Conservation (phyloP, 2,329 filamentous ascomycete genomes). For the Alternaria tenuissima region DNA sequence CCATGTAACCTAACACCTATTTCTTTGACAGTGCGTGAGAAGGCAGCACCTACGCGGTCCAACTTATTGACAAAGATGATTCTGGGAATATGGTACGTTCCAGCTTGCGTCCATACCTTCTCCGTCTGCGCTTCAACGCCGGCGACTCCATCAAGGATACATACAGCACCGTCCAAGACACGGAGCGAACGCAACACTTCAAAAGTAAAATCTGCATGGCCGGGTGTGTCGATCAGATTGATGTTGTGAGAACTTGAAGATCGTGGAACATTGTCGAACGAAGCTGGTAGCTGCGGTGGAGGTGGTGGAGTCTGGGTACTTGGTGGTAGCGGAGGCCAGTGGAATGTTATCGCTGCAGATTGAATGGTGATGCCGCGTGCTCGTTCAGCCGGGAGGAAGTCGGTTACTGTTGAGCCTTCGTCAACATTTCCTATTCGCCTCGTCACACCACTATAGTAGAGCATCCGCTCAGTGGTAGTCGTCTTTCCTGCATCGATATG, state of each 20-base stretch:
- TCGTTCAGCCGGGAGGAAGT: slow-evolving; percentile 92
- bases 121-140: slow-evolving; percentile 97
- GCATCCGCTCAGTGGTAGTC: slow-evolving; percentile 98
- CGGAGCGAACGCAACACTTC: slow-evolving; percentile 91
- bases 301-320: slow-evolving; percentile 25
- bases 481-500: slow-evolving; percentile 99
- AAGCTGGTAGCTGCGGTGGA: slow-evolving; percentile 40
- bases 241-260: slow-evolving; percentile 64
- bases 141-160: slow-evolving; percentile 89
- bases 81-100: slow-evolving; percentile 82
- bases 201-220: slow-evolving; percentile 96
- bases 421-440: slow-evolving; percentile 91
- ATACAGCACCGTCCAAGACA: slow-evolving; percentile 89
- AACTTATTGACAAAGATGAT: slow-evolving; percentile 86
- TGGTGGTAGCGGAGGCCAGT: slow-evolving; percentile 76
- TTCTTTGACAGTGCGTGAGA: slow-evolving; percentile 85
- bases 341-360: slow-evolving; percentile 93
- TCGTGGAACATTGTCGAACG: slow-evolving; percentile 49
- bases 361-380: slow-evolving; percentile 96
- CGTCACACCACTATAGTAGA: slow-evolving; percentile 93
- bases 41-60: slow-evolving; percentile 81
- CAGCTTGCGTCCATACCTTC: slow-evolving; percentile 92
- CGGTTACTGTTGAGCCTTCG: slow-evolving; percentile 94
- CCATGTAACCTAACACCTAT: slow-evolving; percentile 80
- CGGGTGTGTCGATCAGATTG: slow-evolving; percentile 83